Conservation (phyloP, 768 basidiomycete genomes). For the Mycena vitilis region DNA sequence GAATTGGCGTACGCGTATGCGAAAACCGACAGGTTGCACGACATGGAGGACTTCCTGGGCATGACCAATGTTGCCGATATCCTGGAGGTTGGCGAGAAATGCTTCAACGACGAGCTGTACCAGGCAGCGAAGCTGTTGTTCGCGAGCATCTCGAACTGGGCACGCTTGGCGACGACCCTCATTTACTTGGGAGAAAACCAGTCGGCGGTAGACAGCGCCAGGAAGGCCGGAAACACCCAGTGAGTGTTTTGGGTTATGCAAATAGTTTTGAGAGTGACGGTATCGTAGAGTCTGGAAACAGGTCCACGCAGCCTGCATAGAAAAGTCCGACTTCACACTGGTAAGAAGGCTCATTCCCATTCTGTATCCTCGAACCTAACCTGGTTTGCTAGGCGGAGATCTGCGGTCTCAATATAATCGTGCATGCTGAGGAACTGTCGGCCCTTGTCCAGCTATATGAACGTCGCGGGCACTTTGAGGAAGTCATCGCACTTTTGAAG, state of each 20-base stretch:
- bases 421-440: constrained; percentile 90
- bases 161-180: constrained; percentile 95
- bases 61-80: constrained; percentile 99
- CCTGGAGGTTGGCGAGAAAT: constrained; percentile 97
- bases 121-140: constrained; percentile 97
- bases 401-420: constrained; percentile 97
- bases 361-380: constrained; percentile 25
- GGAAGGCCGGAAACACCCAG: constrained; percentile 99
- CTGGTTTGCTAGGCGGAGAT: constrained; percentile 79
- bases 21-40: constrained; percentile 96
- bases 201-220: constrained; percentile 97
- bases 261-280: constrained; percentile 15
- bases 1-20: constrained; percentile 98
- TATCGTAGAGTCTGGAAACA: constrained; percentile 95
- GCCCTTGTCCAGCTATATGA: constrained; percentile 87
- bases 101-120: constrained; percentile 98
- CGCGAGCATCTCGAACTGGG: constrained; percentile 98
- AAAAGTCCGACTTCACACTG: constrained; percentile 96
- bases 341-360: constrained; percentile 49
- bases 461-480: constrained; percentile 92
- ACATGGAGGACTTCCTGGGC: constrained; percentile 98
- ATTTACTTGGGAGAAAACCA: constrained; percentile 99
- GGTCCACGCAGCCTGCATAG: constrained; percentile 97
- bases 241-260: constrained; percentile 50
- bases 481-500: constrained; percentile 91